Base-by-base conservation (phyloP, 495 filamentous ascomycete genomes). In the Xylaria intraflava region DNA sequence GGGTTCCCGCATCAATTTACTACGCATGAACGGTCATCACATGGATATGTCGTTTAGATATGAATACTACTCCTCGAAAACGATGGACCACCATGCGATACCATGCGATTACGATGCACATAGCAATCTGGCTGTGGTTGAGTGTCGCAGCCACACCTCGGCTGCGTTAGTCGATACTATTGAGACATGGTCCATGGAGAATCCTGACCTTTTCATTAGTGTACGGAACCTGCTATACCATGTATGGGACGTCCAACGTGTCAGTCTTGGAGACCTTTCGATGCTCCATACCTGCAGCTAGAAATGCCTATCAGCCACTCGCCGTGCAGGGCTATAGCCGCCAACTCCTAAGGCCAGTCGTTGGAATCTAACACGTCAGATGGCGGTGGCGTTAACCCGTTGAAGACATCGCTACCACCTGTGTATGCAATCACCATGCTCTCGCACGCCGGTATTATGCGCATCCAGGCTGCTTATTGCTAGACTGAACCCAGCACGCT, bases 221-320 rank as follows among this genome's bases (percentile, higher is more conserved):
- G 35, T 19, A 38, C 8, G 2, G 11, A 3, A n/a, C 17, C 16
- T 17, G 6, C 14, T 7, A 12, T 6, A 35, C 51, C 49, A 31
- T 38, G n/a, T n/a, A 27, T 48, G 30, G 52, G 54, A 61, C 55
- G 36, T 59, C 60, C 63, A 61, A 66, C 63, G 63, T 66, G 63
- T 64, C 63, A 62, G 54, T 66, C 60, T 47, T 41, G 55, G 55
- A 66, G 63, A 54, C 46, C 55, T 51, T 55, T 57, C 36, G 45
- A 54, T 44, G 14, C 45, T 55, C 22, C 12, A 29, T 31, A 40
- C 19, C 42, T 55, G 52, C 52, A 55, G 60, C 51, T 55, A 36
- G 23, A 49, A 55, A 44, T 29, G 23, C 36, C n/a, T 30, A 46
- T 26, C 27, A 46, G 30, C 51, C 51, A 53, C 42, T 46, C 23